Percentiles rank a stretch among this genome's conserved stretches.
phyloP scores from a whole-genome alignment of 2,329 filamentous ascomycete genomes.

The Penicillium sp. region DNA sequence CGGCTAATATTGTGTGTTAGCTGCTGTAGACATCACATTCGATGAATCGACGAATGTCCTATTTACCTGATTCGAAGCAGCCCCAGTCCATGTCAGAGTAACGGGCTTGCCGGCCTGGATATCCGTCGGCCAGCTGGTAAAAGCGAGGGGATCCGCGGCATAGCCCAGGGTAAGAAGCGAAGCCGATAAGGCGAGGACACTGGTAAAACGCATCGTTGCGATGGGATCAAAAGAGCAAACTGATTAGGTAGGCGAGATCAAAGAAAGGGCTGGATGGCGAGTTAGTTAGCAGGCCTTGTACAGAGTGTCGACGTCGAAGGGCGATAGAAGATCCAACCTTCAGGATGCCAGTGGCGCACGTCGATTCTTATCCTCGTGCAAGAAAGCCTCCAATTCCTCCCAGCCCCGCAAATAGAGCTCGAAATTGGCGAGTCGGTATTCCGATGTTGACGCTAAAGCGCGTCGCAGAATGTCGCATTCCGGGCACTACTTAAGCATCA shows the following conservation, averaged over 20 bases:
- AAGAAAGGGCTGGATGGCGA: conserved; percentile 13
- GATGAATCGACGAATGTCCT: no score
- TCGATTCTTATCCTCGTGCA: conserved; percentile 19
- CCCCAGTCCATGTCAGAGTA: conserved; percentile 49
- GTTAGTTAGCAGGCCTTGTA: no score
- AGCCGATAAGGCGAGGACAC: conserved; percentile 47
- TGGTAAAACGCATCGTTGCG: conserved; percentile 51
- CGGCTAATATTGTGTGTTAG: no score
- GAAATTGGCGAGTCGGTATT: conserved; percentile 14
- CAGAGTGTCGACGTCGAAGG: conserved; percentile 5
- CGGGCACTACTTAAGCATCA: conserved; percentile 10
- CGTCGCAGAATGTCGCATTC: conserved; percentile 26
- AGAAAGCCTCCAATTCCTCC: conserved; percentile 1
- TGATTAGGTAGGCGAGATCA: conserved; percentile 12
- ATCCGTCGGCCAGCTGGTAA: conserved; percentile 51
- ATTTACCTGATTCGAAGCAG: conserved; percentile 38
- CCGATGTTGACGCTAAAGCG: conserved; percentile 10
- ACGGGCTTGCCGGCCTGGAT: conserved; percentile 51
- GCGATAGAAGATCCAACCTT: conserved; percentile 3
- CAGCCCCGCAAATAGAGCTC: conserved; percentile 11
- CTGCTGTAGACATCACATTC: no score
- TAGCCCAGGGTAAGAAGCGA: conserved; percentile 44
- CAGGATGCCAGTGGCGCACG: conserved; percentile 16
- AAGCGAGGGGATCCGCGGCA: conserved; percentile 49
- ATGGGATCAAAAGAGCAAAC: conserved; percentile 2